Conservation (phyloP, 441 rosid species). For the Croton setiger region DNA sequence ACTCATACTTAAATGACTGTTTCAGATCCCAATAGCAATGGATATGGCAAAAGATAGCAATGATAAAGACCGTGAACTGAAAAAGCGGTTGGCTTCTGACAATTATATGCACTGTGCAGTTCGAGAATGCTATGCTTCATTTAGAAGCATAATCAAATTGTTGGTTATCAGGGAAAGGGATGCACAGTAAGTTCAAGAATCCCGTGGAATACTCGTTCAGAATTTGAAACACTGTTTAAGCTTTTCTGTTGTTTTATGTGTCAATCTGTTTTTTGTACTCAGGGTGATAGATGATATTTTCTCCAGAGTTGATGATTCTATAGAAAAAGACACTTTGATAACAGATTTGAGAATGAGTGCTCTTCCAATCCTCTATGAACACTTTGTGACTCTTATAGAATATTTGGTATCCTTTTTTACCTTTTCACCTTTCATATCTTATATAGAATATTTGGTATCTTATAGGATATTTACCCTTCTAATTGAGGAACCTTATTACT, state of each 20-base stretch:
- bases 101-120: slow-evolving; percentile 89
- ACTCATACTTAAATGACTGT: not conserved
- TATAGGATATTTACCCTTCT: not conserved
- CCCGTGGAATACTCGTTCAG: slow-evolving; percentile 1
- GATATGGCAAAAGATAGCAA: slow-evolving; percentile 99
- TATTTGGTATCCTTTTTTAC: slow-evolving; percentile 57
- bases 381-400: slow-evolving; percentile 76
- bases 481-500: slow-evolving; percentile 21
- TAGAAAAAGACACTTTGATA: slow-evolving; percentile 38
- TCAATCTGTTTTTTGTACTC: slow-evolving; percentile 15
- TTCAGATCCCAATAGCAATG: slow-evolving; percentile 92
- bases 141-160: slow-evolving; percentile 62
- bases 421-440: slow-evolving; percentile 11
- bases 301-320: slow-evolving; percentile 62
- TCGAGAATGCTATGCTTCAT: slow-evolving; percentile 91
- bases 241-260: not conserved
- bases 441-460: slow-evolving; percentile 9
- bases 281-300: slow-evolving; percentile 45
- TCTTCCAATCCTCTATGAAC: slow-evolving; percentile 82
- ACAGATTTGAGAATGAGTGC: slow-evolving; percentile 75
- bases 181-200: slow-evolving; percentile 48
- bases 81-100: slow-evolving; percentile 70
- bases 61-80: slow-evolving; percentile 86
- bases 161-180: slow-evolving; percentile 81
- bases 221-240: not conserved